A percentile compares a stretch with the other conserved stretches of the same genome.
phyloP scores from a whole-genome alignment of 768 basidiomycete species.

The Mycena pura region DNA sequence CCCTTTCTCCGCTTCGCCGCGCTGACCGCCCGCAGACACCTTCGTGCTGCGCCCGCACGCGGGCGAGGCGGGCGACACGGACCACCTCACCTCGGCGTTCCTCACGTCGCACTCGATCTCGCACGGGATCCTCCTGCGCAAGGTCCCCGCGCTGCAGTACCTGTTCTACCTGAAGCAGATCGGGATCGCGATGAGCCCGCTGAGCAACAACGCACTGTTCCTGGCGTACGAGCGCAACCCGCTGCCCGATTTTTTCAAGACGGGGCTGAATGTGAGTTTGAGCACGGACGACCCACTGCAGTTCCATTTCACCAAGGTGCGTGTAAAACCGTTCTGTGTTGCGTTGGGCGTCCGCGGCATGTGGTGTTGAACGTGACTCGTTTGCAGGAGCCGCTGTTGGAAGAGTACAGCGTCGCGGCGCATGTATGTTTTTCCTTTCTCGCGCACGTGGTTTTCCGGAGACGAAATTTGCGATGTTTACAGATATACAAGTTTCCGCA shows the following conservation, averaged over 20 bases:
- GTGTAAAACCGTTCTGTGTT: constrained; percentile 21
- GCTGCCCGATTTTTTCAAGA: constrained; percentile 95
- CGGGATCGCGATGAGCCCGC: constrained; percentile 96
- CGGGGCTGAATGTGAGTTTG: constrained; percentile 93
- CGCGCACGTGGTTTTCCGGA: too few relatives aligned
- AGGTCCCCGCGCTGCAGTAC: constrained; percentile 96
- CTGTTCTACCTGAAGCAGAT: constrained; percentile 98
- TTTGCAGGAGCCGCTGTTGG: constrained; percentile 85
- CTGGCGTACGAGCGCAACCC: constrained; percentile 97
- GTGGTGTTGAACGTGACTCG: neutral
- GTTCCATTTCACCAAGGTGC: constrained; percentile 97
- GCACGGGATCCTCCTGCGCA: constrained; percentile 97
- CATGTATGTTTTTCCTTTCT: constrained; percentile 81
- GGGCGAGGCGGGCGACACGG: constrained; percentile 98
- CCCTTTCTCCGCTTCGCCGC: constrained; percentile 2
- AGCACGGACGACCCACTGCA: constrained; percentile 96
- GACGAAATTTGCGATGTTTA: too few relatives aligned
- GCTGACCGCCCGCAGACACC: constrained; percentile 65
- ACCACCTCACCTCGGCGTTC: constrained; percentile 96
- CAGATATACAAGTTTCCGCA: constrained; percentile 97
- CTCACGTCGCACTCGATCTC: constrained; percentile 97
- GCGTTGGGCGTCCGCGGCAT: neutral
- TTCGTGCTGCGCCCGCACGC: constrained; percentile 97
- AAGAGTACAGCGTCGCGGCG: constrained; percentile 98
- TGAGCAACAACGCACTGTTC: constrained; percentile 98